A percentile compares a stretch with the other conserved stretches of the same genome.
Evolutionary conservation across 495 filamentous ascomycete genomes (phyloP).

Genomic region (Clohesyomyces aquaticus): DNA sequence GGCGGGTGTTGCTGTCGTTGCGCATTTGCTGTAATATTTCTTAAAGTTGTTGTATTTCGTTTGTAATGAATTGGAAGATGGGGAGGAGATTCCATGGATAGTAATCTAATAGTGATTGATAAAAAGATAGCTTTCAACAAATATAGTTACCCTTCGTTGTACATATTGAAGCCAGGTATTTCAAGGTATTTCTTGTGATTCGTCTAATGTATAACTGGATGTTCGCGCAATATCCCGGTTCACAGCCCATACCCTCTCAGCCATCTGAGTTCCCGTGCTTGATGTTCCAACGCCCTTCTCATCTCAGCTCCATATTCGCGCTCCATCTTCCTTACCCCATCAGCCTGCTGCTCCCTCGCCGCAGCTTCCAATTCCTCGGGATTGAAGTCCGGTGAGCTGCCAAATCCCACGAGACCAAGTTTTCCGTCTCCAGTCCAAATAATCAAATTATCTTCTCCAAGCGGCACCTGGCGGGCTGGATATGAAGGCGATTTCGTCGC

Average conservation of each 20-base stretch:
- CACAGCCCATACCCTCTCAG: slow-evolving; percentile 58
- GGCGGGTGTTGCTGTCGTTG: neutral
- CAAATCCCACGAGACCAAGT: slow-evolving; percentile 48
- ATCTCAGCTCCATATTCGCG: slow-evolving; percentile 67
- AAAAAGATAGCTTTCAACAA: neutral
- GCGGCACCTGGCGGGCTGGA: slow-evolving; percentile 3
- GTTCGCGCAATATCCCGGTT: no score
- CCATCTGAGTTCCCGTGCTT: slow-evolving; percentile 82
- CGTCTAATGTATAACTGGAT: no score
- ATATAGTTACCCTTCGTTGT: neutral
- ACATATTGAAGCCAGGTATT: neutral
- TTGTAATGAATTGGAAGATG: no score
- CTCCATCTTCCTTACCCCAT: slow-evolving; percentile 53
- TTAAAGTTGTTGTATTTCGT: no score
- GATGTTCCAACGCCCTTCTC: slow-evolving; percentile 73
- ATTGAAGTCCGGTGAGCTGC: slow-evolving; percentile 16
- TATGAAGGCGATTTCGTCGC: slow-evolving; percentile 3
- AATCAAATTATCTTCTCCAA: slow-evolving; percentile 44
- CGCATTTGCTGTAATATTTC: neutral
- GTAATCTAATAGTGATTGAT: neutral
- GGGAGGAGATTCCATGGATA: no score
- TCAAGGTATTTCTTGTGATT: no score
- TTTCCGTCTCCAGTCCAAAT: slow-evolving; percentile 50
- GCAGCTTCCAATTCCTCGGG: slow-evolving; percentile 46
- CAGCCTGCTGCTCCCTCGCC: slow-evolving; percentile 46